Base-by-base conservation (phyloP, 139 green algal species). In the Spirogloea muscicola region DNA sequence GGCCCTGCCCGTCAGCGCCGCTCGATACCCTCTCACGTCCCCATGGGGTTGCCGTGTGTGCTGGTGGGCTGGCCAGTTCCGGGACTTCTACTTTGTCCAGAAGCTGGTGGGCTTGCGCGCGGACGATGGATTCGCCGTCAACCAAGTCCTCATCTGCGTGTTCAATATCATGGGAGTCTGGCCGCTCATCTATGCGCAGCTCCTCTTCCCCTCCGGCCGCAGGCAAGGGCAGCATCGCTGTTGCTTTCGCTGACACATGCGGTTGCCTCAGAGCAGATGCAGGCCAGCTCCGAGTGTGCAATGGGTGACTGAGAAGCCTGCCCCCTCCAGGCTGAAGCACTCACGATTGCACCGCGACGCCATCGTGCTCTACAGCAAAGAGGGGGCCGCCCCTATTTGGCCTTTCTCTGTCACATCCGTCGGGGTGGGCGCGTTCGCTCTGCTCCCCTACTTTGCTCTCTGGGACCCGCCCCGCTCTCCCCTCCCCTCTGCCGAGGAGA, bases 161-260 rank as follows among this genome's bases (percentile, higher is more conserved):
- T 84, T 76, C 49, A 84, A 81, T 34, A 37, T 68, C 29, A 61
- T 84, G 40, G 78, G 78, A 42, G 72, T 84, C 0, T 44, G 68
- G 13, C 78, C 78, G 1, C 49, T 49, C 18, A 44, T 80, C 18
- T 84, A 84, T 66, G 62, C 78, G 36, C 41, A 18, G 21, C 59
- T 80, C 21, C 51, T 84, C 3, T 5, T 84, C 0, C 78, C 78
- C 25, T 33, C 67, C 5, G 25, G 36, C n/a, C 21, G 67, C 27
- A 65, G 48, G 43, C 62, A 71, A 71, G 4, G 29, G 38, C 33
- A 46, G 25, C 62, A n/a, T n/a, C n/a, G n/a, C n/a, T n/a, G n/a
- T n/a, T n/a, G n/a, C n/a, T n/a, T n/a, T n/a, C n/a, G n/a, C n/a
- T n/a, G n/a, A n/a, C n/a, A n/a, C n/a, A n/a, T n/a, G n/a, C n/a